phyloP scores from a whole-genome alignment of 768 basidiomycete species.

The Psilocybe subaeruginosa region DNA sequence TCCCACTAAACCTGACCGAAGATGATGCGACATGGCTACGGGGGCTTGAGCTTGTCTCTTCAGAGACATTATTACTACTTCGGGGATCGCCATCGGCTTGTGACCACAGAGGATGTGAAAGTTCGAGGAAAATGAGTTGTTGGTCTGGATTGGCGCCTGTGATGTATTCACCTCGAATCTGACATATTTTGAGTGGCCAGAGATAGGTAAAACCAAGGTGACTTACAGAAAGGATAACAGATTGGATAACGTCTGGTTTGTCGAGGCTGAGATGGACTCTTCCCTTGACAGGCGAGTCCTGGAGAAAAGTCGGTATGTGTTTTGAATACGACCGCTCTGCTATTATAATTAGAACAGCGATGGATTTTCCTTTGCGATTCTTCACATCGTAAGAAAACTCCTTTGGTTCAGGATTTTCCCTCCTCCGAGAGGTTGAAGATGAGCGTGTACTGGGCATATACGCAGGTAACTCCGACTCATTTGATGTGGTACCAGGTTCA shows the following conservation, averaged over 20 bases:
- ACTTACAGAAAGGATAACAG: conserved; percentile 51
- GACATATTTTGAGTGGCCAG: not conserved
- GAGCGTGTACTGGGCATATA: conserved; percentile 16
- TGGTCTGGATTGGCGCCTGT: conserved; percentile 29
- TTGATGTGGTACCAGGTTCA: not conserved
- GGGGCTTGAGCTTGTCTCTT: not conserved
- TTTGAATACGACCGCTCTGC: conserved; percentile 44
- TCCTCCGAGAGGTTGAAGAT: not conserved
- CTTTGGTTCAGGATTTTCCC: conserved; percentile 19
- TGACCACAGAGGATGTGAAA: conserved; percentile 39
- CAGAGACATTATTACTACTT: not conserved
- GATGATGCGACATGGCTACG: not conserved
- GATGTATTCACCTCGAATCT: conserved; percentile 18
- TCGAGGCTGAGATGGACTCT: conserved; percentile 36
- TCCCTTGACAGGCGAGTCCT: conserved; percentile 37
- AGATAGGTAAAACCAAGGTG: not conserved
- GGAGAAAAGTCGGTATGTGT: conserved; percentile 35
- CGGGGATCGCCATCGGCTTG: conserved; percentile 30
- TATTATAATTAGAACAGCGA: conserved; percentile 49
- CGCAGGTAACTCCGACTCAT: conserved; percentile 17
- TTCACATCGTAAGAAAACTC: conserved; percentile 31
- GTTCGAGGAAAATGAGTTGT: conserved; percentile 37
- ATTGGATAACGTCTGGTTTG: conserved; percentile 47
- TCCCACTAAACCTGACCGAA: conserved; percentile 23
- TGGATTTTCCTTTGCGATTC: conserved; percentile 35